phyloP scores from a whole-genome alignment of 2,329 filamentous ascomycete species.

The Arthrobotrys megalospora region DNA sequence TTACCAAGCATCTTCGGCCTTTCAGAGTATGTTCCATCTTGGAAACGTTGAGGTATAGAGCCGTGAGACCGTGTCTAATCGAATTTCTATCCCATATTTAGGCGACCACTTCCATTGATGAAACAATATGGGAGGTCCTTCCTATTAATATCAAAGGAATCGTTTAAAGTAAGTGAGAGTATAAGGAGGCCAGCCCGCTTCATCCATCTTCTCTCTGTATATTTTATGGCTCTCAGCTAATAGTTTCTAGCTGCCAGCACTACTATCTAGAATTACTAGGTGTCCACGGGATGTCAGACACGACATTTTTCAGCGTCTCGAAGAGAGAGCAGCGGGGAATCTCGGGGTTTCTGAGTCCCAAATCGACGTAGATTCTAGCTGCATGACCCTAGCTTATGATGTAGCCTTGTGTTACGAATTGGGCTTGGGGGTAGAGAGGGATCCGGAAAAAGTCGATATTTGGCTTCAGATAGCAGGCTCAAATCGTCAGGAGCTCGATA shows the following conservation, averaged over 20 bases:
- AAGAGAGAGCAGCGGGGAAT: background rate
- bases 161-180: slow-evolving; percentile 15
- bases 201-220: background rate
- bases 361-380: no score
- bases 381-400: background rate
- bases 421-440: background rate
- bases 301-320: background rate
- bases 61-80: background rate
- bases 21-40: background rate
- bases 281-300: background rate
- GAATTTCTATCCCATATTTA: background rate
- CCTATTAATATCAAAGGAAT: slow-evolving; percentile 21
- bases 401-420: slow-evolving; percentile 12
- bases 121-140: slow-evolving; percentile 21
- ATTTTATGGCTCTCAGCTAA: background rate
- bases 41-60: background rate
- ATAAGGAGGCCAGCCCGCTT: no score
- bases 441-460: background rate
- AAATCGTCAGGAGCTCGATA: background rate
- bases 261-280: background rate
- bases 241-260: background rate
- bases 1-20: background rate
- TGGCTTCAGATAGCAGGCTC: slow-evolving; percentile 5
- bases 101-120: slow-evolving; percentile 14
- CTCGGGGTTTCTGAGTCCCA: no score